phyloP scores from a whole-genome alignment of 768 basidiomycete species.

The Termitomyces sp. region DNA sequence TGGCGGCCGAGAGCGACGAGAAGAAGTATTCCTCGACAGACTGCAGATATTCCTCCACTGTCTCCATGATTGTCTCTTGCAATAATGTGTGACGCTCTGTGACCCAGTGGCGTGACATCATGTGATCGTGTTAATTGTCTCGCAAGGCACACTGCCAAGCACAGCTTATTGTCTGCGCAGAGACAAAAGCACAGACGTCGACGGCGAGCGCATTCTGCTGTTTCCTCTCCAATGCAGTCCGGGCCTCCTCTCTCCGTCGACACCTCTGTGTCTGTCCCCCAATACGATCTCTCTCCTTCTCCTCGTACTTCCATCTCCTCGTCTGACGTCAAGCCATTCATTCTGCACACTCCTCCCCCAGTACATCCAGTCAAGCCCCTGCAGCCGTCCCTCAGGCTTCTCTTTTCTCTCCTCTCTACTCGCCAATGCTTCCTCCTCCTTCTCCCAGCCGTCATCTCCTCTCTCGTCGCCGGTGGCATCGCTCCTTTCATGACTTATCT shows the following conservation, averaged over 20 bases:
- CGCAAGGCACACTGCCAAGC: not conserved
- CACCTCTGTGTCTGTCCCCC: not conserved
- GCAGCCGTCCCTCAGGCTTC: slow-evolving; percentile 26
- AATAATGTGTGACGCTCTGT: not conserved
- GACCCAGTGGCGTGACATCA: not conserved
- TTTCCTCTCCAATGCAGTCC: slow-evolving; percentile 14
- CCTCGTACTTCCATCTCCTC: slow-evolving; percentile 15
- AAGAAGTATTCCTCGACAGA: slow-evolving; percentile 60
- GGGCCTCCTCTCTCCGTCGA: slow-evolving; percentile 17
- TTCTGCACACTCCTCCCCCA: not conserved
- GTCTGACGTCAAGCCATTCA: slow-evolving; percentile 7
- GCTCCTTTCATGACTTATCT: slow-evolving; percentile 87
- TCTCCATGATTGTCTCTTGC: slow-evolving; percentile 21
- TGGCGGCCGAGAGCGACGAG: slow-evolving; percentile 48
- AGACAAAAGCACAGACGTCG: not conserved
- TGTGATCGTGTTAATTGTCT: slow-evolving; percentile 6
- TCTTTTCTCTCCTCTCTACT: slow-evolving; percentile 63
- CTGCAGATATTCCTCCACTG: slow-evolving; percentile 63
- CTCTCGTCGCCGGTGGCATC: slow-evolving; percentile 63
- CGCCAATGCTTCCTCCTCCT: slow-evolving; percentile 55
- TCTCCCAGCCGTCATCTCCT: slow-evolving; percentile 59
- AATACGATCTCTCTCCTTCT: slow-evolving; percentile 13
- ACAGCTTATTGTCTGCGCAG: slow-evolving; percentile 2
- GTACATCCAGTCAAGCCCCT: slow-evolving; percentile 3
- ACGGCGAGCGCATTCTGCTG: not conserved